phyloP scores from a whole-genome alignment of 148 eudicot species.

The Cornus kousa region DNA sequence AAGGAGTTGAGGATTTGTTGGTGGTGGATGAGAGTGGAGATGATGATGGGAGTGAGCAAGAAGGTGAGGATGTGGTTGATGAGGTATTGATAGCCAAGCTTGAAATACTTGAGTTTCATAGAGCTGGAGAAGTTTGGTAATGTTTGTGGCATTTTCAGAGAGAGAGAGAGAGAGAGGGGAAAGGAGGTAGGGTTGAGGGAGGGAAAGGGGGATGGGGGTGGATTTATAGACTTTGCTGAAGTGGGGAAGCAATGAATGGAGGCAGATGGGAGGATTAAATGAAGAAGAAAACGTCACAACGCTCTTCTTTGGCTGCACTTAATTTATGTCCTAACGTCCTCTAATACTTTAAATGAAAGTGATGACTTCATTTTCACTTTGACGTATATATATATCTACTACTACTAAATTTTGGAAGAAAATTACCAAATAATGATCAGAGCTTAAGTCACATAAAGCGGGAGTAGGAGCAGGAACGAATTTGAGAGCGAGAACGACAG shows the following conservation, averaged over 20 bases:
- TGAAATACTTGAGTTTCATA: constrained; percentile 18
- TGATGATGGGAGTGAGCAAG: constrained; percentile 6
- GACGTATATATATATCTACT: too few species aligned
- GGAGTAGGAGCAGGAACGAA: too few species aligned
- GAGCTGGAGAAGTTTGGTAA: not conserved
- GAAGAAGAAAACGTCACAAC: not conserved
- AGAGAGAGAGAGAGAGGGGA: not conserved
- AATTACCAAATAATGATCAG: too few species aligned
- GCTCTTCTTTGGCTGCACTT: not conserved
- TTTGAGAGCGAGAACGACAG: too few species aligned
- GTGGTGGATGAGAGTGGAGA: not conserved
- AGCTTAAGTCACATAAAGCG: too few species aligned
- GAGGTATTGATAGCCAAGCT: constrained; percentile 17
- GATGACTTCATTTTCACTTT: too few species aligned
- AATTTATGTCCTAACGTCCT: not conserved
- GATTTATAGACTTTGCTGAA: not conserved
- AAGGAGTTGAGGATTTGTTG: not conserved
- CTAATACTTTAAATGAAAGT: too few species aligned
- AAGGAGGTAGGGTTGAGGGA: not conserved
- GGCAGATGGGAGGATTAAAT: constrained; percentile 8
- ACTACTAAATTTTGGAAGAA: too few species aligned
- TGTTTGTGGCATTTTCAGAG: not conserved
- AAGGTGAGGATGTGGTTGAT: constrained; percentile 13
- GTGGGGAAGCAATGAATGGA: not conserved
- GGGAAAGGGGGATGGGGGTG: not conserved